Evolutionary conservation across 2,329 filamentous ascomycete species (phyloP).

Genomic region (Alternaria viburni): DNA sequence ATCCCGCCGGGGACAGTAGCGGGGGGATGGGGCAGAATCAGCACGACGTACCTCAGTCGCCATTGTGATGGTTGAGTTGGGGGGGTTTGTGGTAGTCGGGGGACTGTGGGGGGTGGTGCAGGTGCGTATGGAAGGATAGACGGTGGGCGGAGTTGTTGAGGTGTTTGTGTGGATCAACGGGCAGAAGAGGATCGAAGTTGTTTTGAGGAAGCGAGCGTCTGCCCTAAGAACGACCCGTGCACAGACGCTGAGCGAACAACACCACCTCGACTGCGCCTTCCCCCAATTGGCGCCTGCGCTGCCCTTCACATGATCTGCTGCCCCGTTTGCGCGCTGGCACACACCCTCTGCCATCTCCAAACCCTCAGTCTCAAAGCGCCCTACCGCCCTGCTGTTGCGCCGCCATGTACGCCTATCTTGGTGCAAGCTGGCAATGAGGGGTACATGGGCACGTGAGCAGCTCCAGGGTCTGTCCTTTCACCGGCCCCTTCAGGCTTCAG

Average conservation of each 20-base stretch:
- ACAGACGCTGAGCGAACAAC: slow-evolving; percentile 20
- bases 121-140: slow-evolving; percentile 33
- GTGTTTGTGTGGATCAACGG: slow-evolving; percentile 33
- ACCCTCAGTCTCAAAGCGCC: background rate
- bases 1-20: slow-evolving; percentile 45
- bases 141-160: slow-evolving; percentile 27
- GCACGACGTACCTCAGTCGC: slow-evolving; percentile 66
- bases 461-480: slow-evolving; percentile 3
- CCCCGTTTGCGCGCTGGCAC: slow-evolving; percentile 13
- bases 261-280: slow-evolving; percentile 30
- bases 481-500: background rate
- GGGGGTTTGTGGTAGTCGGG: slow-evolving; percentile 21
- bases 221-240: slow-evolving; percentile 20
- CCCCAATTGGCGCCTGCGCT: slow-evolving; percentile 22
- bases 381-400: background rate
- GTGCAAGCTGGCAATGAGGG: slow-evolving; percentile 14
- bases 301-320: slow-evolving; percentile 24
- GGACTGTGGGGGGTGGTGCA: slow-evolving; percentile 24
- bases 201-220: slow-evolving; percentile 42
- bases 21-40: slow-evolving; percentile 45
- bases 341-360: background rate
- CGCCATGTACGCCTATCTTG: background rate
- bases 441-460: slow-evolving; percentile 23
- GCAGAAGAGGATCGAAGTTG: slow-evolving; percentile 31
- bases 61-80: slow-evolving; percentile 55